phyloP scores from a whole-genome alignment of 371 early-diverging fungal genomes.

The Apophysomyces ossiformis region DNA sequence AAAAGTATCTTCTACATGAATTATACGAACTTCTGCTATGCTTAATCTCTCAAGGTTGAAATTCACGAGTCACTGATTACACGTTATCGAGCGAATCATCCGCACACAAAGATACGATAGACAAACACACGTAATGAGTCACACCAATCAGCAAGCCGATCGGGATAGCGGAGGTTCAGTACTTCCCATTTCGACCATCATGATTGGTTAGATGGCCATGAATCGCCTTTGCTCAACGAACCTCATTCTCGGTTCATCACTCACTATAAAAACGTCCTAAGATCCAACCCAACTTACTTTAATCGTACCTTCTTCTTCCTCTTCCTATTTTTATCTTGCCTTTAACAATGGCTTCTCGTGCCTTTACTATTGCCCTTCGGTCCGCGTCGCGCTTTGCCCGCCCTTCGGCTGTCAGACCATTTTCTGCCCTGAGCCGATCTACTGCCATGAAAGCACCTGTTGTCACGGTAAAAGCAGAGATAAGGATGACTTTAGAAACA shows the following conservation, averaged over 20 bases:
- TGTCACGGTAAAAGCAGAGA: not conserved
- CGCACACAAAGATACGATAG: no score
- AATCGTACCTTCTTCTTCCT: slow-evolving; percentile 13
- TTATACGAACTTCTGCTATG: no score
- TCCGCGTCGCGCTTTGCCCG: slow-evolving; percentile 45
- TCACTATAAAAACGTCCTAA: slow-evolving; percentile 14
- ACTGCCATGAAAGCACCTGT: slow-evolving; percentile 20
- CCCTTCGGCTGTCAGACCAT: slow-evolving; percentile 31
- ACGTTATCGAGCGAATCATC: no score
- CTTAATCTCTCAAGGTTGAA: no score
- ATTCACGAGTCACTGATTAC: no score
- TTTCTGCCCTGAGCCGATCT: slow-evolving; percentile 16
- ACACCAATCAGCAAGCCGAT: slow-evolving; percentile 45
- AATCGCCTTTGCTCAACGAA: slow-evolving; percentile 18
- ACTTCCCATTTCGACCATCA: not conserved
- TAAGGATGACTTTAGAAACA: not conserved
- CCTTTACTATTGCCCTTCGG: slow-evolving; percentile 48
- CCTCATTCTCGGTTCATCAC: slow-evolving; percentile 15
- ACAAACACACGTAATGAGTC: slow-evolving; percentile 41
- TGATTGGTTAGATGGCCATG: slow-evolving; percentile 31
- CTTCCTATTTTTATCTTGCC: slow-evolving; percentile 19
- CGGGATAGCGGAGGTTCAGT: slow-evolving; percentile 7
- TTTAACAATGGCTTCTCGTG: slow-evolving; percentile 47
- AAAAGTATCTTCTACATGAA: no score
- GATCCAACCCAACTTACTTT: not conserved